Evolutionary conservation across 306 rosid species (phyloP).

Genomic region (Ziziphus jujuba): DNA sequence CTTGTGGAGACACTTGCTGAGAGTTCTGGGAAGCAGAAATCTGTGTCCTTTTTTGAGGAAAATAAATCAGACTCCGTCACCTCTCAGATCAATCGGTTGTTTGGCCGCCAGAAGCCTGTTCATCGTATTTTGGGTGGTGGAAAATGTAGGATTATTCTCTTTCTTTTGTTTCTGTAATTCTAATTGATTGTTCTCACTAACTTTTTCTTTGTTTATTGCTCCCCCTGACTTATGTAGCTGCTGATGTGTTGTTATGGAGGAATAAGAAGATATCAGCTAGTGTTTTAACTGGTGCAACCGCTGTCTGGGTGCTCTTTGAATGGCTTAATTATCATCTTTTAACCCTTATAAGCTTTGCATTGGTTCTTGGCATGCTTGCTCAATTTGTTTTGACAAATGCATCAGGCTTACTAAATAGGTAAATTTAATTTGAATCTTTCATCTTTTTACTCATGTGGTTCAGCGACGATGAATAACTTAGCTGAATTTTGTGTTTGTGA

Average conservation of each 20-base stretch:
- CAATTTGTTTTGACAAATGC: conserved; percentile 84
- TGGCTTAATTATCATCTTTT: conserved; percentile 88
- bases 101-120: conserved; percentile 85
- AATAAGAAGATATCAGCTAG: conserved; percentile 94
- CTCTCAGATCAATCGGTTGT: conserved; percentile 57
- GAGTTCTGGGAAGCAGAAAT: conserved; percentile 36
- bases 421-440: conserved; percentile 21
- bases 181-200: conserved; percentile 8
- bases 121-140: conserved; percentile 89
- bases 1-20: conserved; percentile 61
- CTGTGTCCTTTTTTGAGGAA: conserved; percentile 55
- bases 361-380: conserved; percentile 68
- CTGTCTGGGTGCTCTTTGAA: conserved; percentile 85
- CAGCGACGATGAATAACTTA: not conserved
- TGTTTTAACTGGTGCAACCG: conserved; percentile 65
- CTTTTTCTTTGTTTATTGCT: conserved; percentile 9
- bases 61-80: conserved; percentile 48
- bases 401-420: conserved; percentile 69
- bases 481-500: conserved; percentile 20
- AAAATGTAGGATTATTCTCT: conserved; percentile 51
- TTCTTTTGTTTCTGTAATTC: conserved; percentile 6
- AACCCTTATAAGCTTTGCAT: conserved; percentile 51
- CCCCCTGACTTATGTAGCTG: conserved; percentile 57
- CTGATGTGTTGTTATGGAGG: conserved; percentile 95
- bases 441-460: conserved; percentile 19